Percentiles rank a stretch among this genome's conserved stretches.
phyloP scores from a whole-genome alignment of 1,139 yeast species.

The Suhomyces coccinellae region DNA sequence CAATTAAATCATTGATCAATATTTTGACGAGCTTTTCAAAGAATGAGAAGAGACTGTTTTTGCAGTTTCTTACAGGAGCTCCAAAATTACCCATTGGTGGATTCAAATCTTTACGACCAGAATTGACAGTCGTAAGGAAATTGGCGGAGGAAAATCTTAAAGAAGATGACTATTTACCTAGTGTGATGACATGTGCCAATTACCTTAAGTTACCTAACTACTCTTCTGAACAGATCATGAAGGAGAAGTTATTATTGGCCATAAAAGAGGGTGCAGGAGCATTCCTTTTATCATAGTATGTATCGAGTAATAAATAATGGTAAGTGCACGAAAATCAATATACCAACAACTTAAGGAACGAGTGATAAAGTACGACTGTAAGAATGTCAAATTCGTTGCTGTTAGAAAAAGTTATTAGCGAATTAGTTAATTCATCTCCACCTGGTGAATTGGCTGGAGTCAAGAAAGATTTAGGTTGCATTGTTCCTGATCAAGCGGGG shows the following conservation, averaged over 20 bases:
- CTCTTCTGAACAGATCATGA: conserved; percentile 60
- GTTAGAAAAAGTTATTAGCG: conserved; percentile 30
- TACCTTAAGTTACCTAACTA: conserved; percentile 88
- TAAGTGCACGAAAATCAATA: background rate
- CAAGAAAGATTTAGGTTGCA: conserved; percentile 24
- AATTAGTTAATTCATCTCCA: conserved; percentile 41
- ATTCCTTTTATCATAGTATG: conserved; percentile 64
- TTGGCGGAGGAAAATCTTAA: conserved; percentile 63
- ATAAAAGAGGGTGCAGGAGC: conserved; percentile 88
- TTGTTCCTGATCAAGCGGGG: conserved; percentile 23
- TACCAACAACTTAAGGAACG: background rate
- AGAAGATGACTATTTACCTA: conserved; percentile 87
- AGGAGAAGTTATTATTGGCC: conserved; percentile 61
- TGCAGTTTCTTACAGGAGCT: conserved; percentile 90
- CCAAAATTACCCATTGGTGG: conserved; percentile 96
- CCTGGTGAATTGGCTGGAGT: conserved; percentile 43
- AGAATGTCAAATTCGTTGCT: conserved; percentile 13
- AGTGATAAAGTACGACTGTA: background rate
- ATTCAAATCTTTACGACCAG: conserved; percentile 78
- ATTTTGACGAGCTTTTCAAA: conserved; percentile 56
- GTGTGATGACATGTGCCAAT: conserved; percentile 98
- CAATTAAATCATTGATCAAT: conserved; percentile 59
- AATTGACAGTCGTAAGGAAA: conserved; percentile 83
- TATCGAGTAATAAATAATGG: background rate
- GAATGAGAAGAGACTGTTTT: conserved; percentile 65